phyloP scores from a whole-genome alignment of 2,329 filamentous ascomycete genomes.

The Epichloe gansuensis region DNA sequence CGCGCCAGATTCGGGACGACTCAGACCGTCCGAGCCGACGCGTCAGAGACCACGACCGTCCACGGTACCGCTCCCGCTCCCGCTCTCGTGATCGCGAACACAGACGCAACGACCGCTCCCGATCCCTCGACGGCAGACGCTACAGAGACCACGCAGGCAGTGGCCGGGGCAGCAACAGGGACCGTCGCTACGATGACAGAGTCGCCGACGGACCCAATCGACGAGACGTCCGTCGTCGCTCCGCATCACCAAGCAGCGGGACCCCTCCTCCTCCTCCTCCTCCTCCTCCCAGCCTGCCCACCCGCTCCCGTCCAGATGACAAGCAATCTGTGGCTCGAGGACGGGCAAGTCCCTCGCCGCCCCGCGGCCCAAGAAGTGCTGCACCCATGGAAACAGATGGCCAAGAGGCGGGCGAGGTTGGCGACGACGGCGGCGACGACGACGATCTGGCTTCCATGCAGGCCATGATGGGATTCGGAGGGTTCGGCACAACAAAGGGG shows the following conservation, averaged over 20 bases:
- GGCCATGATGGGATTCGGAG: slow-evolving; percentile 79
- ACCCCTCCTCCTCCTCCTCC: slow-evolving; percentile 8
- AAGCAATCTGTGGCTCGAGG: slow-evolving; percentile 10
- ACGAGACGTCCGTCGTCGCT: slow-evolving; percentile 20
- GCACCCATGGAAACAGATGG: slow-evolving; percentile 19
- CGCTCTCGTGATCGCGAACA: slow-evolving; percentile 19
- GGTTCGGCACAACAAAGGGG: slow-evolving; percentile 76
- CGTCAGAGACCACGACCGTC: slow-evolving; percentile 18
- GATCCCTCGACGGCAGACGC: slow-evolving; percentile 6
- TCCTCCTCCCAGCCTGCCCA: slow-evolving; percentile 17
- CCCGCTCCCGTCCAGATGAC: slow-evolving; percentile 18
- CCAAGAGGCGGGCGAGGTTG: slow-evolving; percentile 13
- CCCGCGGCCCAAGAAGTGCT: slow-evolving; percentile 2
- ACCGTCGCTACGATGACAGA: slow-evolving; percentile 17
- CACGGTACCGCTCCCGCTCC: slow-evolving; percentile 15
- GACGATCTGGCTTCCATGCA: slow-evolving; percentile 62
- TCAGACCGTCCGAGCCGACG: slow-evolving; percentile 25
- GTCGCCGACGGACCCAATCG: slow-evolving; percentile 12
- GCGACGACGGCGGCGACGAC: slow-evolving; percentile 36
- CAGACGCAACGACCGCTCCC: slow-evolving; percentile 20
- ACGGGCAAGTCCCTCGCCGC: slow-evolving; percentile 10
- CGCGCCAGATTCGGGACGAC: slow-evolving; percentile 49
- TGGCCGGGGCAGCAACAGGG: slow-evolving; percentile 13
- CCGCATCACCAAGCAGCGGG: slow-evolving; percentile 21
- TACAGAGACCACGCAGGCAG: slow-evolving; percentile 7